Percentiles rank a stretch among this genome's conserved stretches.
Conservation (phyloP, 805 yeast species). For the Suhomyces faveliae region DNA sequence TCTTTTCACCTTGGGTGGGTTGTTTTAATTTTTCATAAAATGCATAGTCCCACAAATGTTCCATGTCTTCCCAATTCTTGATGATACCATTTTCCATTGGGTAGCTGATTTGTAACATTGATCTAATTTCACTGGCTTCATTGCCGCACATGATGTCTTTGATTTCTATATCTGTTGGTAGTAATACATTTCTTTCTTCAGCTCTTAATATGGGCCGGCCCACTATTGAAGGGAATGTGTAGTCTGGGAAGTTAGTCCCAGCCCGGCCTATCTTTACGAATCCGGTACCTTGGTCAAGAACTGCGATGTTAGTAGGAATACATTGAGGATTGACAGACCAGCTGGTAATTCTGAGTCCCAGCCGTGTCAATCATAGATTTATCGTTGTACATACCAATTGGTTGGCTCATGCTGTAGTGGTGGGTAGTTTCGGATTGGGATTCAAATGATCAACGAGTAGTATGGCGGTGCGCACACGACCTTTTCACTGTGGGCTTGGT, state of each 20-base stretch:
- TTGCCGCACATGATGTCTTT: conserved; percentile 98
- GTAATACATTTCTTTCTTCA: conserved; percentile 70
- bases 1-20: conserved; percentile 70
- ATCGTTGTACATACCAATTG: conserved; percentile 28
- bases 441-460: conserved; percentile 11
- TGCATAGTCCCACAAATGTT: conserved; percentile 96
- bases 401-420: conserved; percentile 14
- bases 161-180: conserved; percentile 65
- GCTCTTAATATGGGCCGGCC: conserved; percentile 97
- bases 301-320: conserved; percentile 33
- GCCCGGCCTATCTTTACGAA: conserved; percentile 96
- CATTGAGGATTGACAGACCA: background rate
- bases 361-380: background rate
- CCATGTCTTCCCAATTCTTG: conserved; percentile 98
- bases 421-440: conserved; percentile 2
- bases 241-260: conserved; percentile 95
- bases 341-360: background rate
- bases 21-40: conserved; percentile 87
- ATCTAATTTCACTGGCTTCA: conserved; percentile 89
- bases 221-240: conserved; percentile 94
- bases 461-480: background rate
- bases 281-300: conserved; percentile 98
- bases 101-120: conserved; percentile 87
- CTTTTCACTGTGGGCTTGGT: background rate
- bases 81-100: conserved; percentile 99